A percentile compares a stretch with the other conserved stretches of the same genome.
phyloP scores from a whole-genome alignment of 768 basidiomycete species.

The Leccinum longicurvipes region DNA sequence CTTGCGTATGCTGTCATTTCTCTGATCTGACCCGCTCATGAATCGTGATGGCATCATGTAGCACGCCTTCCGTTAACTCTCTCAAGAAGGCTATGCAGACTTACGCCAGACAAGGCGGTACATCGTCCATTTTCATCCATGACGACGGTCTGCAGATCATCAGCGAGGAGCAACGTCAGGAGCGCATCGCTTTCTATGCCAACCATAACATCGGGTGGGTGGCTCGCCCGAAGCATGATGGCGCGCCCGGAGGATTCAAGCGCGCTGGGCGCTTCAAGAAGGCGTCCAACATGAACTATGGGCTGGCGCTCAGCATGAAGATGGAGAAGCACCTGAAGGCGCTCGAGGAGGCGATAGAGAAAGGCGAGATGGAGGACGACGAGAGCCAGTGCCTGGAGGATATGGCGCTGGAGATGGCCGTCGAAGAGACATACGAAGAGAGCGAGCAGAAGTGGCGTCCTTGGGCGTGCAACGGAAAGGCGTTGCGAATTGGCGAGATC shows the following conservation, averaged over 20 bases:
- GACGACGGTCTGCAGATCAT: slow-evolving; percentile 60
- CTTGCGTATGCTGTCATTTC: background rate
- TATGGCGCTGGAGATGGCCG: slow-evolving; percentile 61
- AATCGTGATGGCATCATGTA: slow-evolving; percentile 28
- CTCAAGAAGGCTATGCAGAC: slow-evolving; percentile 62
- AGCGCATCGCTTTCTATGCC: slow-evolving; percentile 51
- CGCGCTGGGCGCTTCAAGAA: slow-evolving; percentile 87
- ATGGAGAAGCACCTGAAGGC: slow-evolving; percentile 34
- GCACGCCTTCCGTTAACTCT: slow-evolving; percentile 71
- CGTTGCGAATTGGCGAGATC: slow-evolving; percentile 72
- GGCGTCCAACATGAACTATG: slow-evolving; percentile 90
- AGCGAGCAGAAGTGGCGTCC: slow-evolving; percentile 59
- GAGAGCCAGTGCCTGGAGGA: slow-evolving; percentile 53
- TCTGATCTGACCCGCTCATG: background rate
- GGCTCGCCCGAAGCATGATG: slow-evolving; percentile 50
- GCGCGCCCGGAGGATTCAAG: slow-evolving; percentile 25
- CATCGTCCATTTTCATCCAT: slow-evolving; percentile 54
- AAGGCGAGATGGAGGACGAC: slow-evolving; percentile 40
- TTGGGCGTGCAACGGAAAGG: slow-evolving; percentile 75
- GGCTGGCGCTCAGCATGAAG: slow-evolving; percentile 42
- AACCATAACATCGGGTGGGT: slow-evolving; percentile 59
- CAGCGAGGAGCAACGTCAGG: slow-evolving; percentile 43
- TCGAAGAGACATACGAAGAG: slow-evolving; percentile 70
- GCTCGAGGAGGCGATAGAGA: slow-evolving; percentile 45
- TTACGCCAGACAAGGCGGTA: slow-evolving; percentile 64